Base-by-base conservation (phyloP, 2,329 filamentous ascomycete genomes). In the Microsporum ferrugineum region DNA sequence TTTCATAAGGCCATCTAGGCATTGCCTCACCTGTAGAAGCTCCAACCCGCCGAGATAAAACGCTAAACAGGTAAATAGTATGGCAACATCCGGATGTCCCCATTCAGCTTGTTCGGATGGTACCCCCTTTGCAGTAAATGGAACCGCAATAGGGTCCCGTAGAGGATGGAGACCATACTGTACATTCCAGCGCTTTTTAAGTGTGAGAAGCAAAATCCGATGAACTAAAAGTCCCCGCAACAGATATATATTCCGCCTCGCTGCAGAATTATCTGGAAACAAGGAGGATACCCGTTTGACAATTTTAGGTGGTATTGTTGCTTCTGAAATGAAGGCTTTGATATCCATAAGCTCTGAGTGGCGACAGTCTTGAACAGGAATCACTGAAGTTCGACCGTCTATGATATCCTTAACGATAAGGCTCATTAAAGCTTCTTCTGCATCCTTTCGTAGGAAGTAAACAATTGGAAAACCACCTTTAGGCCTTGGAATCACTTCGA, bases 121-220 rank as follows among this genome's bases (percentile, higher is more conserved):
- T 2, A 65, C 78, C 57, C 84, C 84, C 60, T 87, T 87, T 0
- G 82, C 83, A 6, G 76, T 75, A 64, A 79, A 88, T 0, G 84
- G 85, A 0, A 88, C 82, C 0, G 81, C 80, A 0, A 87, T 75
- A 0, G 77, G 79, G 0, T 65, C 64, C 1, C 82, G 70, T 0
- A 63, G 66, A 0, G 66, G 62, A 65, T 84, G 79, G 0, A 82
- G 73, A 0, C 86, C 85, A 62, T 85, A 89, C 60, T 87, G 80
- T 0, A 89, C 85, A 2, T 81, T 72, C 82, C 83, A 89, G 1
- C 85, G 74, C 65, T 88, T 88, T 12, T 79, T 70, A 0, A 88
- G 71, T 0, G 73, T 75, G 61, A 85, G 86, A 0, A 66, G 65
- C 0, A 88, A 66, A 0, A 88, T 73, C 0, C 82, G 80, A 0